Base-by-base conservation (phyloP, 2,329 filamentous ascomycete species). In the Bisporella sp. region DNA sequence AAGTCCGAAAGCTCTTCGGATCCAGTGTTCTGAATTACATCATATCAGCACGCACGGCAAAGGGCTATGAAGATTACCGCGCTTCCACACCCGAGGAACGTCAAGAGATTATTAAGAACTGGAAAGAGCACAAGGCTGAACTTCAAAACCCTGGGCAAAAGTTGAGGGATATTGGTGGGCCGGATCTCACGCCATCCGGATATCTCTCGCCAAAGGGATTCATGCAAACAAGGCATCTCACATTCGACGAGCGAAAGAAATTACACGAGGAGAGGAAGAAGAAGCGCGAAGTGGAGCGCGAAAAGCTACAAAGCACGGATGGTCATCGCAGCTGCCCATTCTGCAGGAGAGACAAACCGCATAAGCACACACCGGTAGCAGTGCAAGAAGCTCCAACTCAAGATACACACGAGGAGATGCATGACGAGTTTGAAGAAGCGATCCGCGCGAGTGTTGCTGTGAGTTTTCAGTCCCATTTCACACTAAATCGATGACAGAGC, bases 1-100 rank as follows among this genome's bases (percentile, higher is more conserved):
- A 92, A 64, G 75, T 93, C 48, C 77, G 83, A 54, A 89, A 85
- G 55, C 69, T 77, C 43, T 85, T 89, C 57, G 81, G 84, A 29
- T 81, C 77, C 42, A 87, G 81, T 54, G 81, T 89, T 13, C 75
- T 87, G 45, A 89, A 87, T 57, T 92, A 92, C 64, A 88, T 95
- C 56, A 80, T 89, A 43, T 80, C 87, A 1, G 86, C 88, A 2
- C 77, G 89, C 43, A 86, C 87, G 45, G 75, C 82, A 1, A 87
- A 95, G 64, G 89, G 89, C 1, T 81, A 81, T 54, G 79, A 83
- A 41, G 86, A 91, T 46, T 75, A 81, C 57, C 69, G 71, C 12
- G 62, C 63, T 1, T 71, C 81, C 1, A 77, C 74, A 0, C 63
- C 65, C 0, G 76, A 79, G 53, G 85, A 92, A 66, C 75, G 77